Evolutionary conservation across 2,329 filamentous ascomycete species (phyloP), one percentile per base, ranked within the genome.

Genomic region (Lecanosticta acicola): DNA sequence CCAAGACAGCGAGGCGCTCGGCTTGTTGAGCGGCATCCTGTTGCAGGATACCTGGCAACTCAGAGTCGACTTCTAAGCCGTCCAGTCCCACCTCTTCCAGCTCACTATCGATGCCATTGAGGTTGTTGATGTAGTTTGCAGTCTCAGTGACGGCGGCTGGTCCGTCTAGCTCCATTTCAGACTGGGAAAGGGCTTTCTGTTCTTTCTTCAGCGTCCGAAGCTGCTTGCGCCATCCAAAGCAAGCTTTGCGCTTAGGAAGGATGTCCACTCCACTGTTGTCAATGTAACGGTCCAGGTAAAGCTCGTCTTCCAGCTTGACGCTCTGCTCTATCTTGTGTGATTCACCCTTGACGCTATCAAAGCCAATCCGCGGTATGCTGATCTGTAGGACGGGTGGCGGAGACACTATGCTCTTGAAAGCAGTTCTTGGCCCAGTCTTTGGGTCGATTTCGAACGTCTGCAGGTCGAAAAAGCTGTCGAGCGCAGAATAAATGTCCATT

Each of bases 251-350:
- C 35, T 78, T 74, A 35, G 75, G 70, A 62, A 86, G 78, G 2
- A 88, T 69, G 1, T 76, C 69, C 2, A 81, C 78, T 33, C 80
- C 74, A 3, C 75, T 72, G 1, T 76, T 71, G 50, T 87, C 82
- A 76, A 90, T 84, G 65, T 94, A 98, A 20, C 90, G 80, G 66
- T 97, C 93, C 43, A 98, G 74, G 61, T 87, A 94, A 10, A 98
- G 75, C 1, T 77, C 83, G 54, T 93, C 84, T 3, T 84, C 82
- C n/a, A 98, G 80, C 16, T 80, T 75, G 10, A 98, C 78, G 9
- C 86, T 80, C 50, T 89, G 82, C 43, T 80, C 81, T 20, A 89
- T 88, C 62, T 94, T 94, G 59, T 73, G 78, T 2, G 79, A 75
- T n/a, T 60, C 58, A 26, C 66, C 60, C 17, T 71, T 71, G 45